Conservation (phyloP, 1,139 yeast species). For the Yamadazyma membranifaciens region DNA sequence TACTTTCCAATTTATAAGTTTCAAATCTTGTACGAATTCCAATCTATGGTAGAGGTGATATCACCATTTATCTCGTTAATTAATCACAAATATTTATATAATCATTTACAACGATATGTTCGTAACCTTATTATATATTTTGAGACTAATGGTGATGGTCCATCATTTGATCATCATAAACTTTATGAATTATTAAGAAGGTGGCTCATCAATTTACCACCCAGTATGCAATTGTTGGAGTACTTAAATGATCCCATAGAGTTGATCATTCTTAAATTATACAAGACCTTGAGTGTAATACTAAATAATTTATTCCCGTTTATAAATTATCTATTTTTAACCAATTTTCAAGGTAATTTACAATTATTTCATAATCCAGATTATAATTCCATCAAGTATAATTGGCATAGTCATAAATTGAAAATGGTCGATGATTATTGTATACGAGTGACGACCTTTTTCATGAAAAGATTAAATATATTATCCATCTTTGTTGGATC, state of each 20-base stretch:
- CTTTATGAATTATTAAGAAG: slow-evolving; percentile 22
- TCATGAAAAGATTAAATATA: slow-evolving; percentile 22
- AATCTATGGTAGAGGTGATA: slow-evolving; percentile 14
- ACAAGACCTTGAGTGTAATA: slow-evolving; percentile 17
- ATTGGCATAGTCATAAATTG: slow-evolving; percentile 4
- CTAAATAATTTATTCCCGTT: slow-evolving; percentile 27
- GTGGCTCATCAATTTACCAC: slow-evolving; percentile 28
- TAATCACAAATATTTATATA: slow-evolving; percentile 5
- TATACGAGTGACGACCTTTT: slow-evolving; percentile 21
- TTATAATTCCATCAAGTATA: slow-evolving; percentile 4
- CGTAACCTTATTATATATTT: slow-evolving; percentile 7
- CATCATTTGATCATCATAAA: slow-evolving; percentile 7
- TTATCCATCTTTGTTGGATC: slow-evolving; percentile 20
- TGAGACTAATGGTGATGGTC: slow-evolving; percentile 5
- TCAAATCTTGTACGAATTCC: slow-evolving; percentile 20
- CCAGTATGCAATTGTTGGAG: slow-evolving; percentile 17
- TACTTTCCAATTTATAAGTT: slow-evolving; percentile 24
- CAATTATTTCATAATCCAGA: slow-evolving; percentile 16
- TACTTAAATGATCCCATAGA: slow-evolving; percentile 18
- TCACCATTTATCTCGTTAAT: neutral
- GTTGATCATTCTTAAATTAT: slow-evolving; percentile 19
- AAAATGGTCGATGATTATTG: slow-evolving; percentile 18
- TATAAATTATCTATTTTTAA: slow-evolving; percentile 22
- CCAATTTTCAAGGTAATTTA: slow-evolving; percentile 25
- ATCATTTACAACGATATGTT: slow-evolving; percentile 6